These are phyloP conservation scores for Globisporangium okanoganense DNA, from an alignment of 352 stramenopile genomes.

Conservation along the genomic window DNA sequence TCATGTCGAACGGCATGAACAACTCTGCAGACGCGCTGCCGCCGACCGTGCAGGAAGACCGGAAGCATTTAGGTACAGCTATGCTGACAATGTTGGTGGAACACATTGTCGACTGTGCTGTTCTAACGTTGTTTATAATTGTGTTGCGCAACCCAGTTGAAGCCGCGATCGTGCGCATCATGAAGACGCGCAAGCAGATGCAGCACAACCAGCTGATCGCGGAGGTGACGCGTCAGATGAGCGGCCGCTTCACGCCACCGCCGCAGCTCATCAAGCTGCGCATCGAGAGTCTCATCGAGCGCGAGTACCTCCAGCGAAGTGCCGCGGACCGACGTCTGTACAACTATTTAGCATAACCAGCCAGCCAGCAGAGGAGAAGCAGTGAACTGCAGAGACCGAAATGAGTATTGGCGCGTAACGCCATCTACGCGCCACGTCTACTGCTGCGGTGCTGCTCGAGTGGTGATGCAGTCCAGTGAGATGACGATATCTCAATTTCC, in stretches of 20 bases:
- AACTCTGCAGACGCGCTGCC: slow-evolving; percentile 75
- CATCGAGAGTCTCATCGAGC: slow-evolving; percentile 98
- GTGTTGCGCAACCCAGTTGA: slow-evolving; percentile 46
- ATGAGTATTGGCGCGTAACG: no score
- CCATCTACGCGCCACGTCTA: no score
- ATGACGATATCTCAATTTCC: no score
- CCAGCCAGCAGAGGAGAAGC: background rate
- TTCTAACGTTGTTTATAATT: background rate
- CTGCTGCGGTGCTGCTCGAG: no score
- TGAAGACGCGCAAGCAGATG: slow-evolving; percentile 94
- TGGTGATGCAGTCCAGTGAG: no score
- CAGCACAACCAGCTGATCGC: slow-evolving; percentile 91
- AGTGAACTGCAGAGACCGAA: background rate
- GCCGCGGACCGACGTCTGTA: slow-evolving; percentile 92
- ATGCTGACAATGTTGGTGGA: background rate
- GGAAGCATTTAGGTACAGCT: slow-evolving; percentile 85
- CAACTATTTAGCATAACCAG: slow-evolving; percentile 96
- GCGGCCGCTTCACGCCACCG: slow-evolving; percentile 90
- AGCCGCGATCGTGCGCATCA: slow-evolving; percentile 94
- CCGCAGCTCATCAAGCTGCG: slow-evolving; percentile 97
- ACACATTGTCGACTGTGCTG: background rate
- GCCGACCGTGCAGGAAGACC: slow-evolving; percentile 93
- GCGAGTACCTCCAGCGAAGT: slow-evolving; percentile 97
- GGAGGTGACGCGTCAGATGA: slow-evolving; percentile 87
- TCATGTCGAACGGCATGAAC: slow-evolving; percentile 26